Base-by-base conservation (phyloP, 164 flowering plant genomes). In the Echeveria elegans region DNA sequence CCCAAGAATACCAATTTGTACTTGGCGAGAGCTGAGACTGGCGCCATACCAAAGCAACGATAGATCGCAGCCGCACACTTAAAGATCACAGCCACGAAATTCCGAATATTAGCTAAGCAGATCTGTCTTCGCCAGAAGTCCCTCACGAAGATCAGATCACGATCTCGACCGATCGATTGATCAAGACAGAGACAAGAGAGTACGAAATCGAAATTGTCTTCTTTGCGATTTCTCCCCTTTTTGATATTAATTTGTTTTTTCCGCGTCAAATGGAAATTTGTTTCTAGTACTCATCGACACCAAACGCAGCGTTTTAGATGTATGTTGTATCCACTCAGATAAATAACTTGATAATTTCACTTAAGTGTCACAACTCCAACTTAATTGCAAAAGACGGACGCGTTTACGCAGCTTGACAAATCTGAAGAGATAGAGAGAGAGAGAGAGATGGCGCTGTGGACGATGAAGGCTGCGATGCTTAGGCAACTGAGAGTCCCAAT, bases 401-500 rank as follows among this genome's bases (percentile, higher is more conserved):
- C 45, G 15, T 40, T 40, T 34, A 7, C 5, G 37, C 7, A 34
- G 37, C 37, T 34, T 34, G 9, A 43, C 48, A 43, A 43, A 43
- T 43, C 48, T 43, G 48, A 43, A 43, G 37, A n/a, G n/a, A n/a
- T n/a, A n/a, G n/a, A n/a, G n/a, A n/a, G n/a, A 3, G 75, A 68
- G 71, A 72, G 73, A 68, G 71, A 60, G 58, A 53, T 60, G 68
- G 86, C 85, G 90, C 86, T 92, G n/a, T 64, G 72, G 69, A 68
- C 77, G 40, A 43, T 84, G 78, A 84, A 88, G 74, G 80, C 85
- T 32, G 82, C 87, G 60, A 72, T 92, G 43, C 88, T 92, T 41
- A 73, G 88, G 34, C 98, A 83, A 76, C 8, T 92, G n/a, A 78
- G 98, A 68, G 65, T 92, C 1, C 88, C 92, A 0, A 81, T 77